phyloP scores from a whole-genome alignment of 2,329 filamentous ascomycete genomes.

The Bisporella sp. region DNA sequence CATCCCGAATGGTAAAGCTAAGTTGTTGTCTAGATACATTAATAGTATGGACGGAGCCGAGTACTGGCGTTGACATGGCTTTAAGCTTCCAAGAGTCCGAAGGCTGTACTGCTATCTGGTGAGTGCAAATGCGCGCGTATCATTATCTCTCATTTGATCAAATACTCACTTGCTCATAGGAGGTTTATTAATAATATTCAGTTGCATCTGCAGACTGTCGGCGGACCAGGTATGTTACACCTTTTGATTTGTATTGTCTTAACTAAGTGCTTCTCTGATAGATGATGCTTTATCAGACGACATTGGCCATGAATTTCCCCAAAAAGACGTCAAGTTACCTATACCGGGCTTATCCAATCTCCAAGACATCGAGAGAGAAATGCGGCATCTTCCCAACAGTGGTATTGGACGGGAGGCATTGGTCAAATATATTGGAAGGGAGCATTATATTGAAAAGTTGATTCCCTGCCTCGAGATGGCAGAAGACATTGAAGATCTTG shows the following conservation, averaged over 20 bases:
- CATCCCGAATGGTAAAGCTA: conserved; percentile 19
- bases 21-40: conserved; percentile 67
- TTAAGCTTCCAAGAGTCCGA: conserved; percentile 97
- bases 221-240: conserved; percentile 48
- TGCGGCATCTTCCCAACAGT: conserved; percentile 71
- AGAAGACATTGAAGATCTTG: conserved; percentile 82
- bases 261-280: conserved; percentile 24
- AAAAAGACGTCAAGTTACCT: conserved; percentile 66
- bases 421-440: conserved; percentile 75
- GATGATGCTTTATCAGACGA: conserved; percentile 91
- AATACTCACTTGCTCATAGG: conserved; percentile 41
- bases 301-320: conserved; percentile 61
- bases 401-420: conserved; percentile 76
- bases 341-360: conserved; percentile 76
- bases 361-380: conserved; percentile 74
- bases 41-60: conserved; percentile 92
- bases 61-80: conserved; percentile 87
- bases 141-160: background rate
- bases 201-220: conserved; percentile 60
- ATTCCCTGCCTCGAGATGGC: conserved; percentile 81
- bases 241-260: background rate
- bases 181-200: conserved; percentile 87
- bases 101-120: conserved; percentile 91
- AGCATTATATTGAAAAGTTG: conserved; percentile 82
- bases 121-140: conserved; percentile 24